Base-by-base conservation (phyloP, 2,329 filamentous ascomycete species). In the Penicillium sp. region DNA sequence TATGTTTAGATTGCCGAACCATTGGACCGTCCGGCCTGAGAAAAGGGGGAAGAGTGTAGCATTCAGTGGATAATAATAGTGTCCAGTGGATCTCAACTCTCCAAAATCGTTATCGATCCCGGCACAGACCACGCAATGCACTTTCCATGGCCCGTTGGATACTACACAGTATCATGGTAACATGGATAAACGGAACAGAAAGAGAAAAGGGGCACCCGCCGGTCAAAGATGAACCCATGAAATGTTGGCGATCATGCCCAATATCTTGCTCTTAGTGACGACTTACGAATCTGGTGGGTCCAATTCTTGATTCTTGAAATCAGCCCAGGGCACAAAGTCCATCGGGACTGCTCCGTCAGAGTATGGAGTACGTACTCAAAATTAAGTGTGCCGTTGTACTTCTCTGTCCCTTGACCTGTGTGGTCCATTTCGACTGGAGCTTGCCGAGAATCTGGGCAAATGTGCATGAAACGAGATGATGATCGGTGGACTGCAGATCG, bases 1-100 rank as follows among this genome's bases (percentile, higher is more conserved):
- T 58, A 58, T 58, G 43, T 55, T 55, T 58, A 58, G 56, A 55
- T 19, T 46, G 24, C 48, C 31, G 51, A 35, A 42, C 37, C 33
- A 33, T 33, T 29, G 22, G 31, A 45, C 21, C 26, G n/a, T 29
- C 13, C 19, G 19, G 16, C 24, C 8, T 27, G 13, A 52, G 14
- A 52, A 52, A 43, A 51, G 16, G 37, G 49, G 49, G 26, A 21
- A 37, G 9, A 31, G 4, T 31, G 39, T 37, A n/a, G 29, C 39
- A 39, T 52, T 56, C 37, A 13, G 19, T 7, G 11, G 46, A 55
- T 44, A 49, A 50, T 42, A 26, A 49, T 43, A 35, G 53, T 16
- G 13, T 14, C 16, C 1, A 21, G 45, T 49, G 45, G 45, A 55
- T 50, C 52, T 50, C 27, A n/a, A 42, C 14, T 48, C 26, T 45